Conservation (phyloP, 768 basidiomycete genomes). For the Lyophyllum atratum region DNA sequence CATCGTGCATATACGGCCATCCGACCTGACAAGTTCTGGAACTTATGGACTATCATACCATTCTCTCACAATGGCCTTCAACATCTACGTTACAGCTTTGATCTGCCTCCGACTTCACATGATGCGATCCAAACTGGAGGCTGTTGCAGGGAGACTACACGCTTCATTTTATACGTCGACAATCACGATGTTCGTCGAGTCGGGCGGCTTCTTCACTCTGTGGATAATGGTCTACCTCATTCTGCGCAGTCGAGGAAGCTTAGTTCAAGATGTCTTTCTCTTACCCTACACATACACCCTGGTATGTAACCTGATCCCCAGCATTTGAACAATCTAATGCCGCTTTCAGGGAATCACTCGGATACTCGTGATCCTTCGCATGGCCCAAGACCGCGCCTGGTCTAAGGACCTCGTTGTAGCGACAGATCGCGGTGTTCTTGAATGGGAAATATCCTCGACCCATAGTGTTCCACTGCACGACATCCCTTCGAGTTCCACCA, state of each 20-base stretch:
- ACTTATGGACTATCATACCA: constrained; percentile 27
- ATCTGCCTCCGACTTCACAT: constrained; percentile 32
- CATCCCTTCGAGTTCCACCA: constrained; percentile 8
- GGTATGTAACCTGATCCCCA: constrained; percentile 21
- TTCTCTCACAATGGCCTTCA: constrained; percentile 31
- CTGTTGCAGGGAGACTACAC: constrained; percentile 34
- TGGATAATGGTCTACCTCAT: constrained; percentile 34
- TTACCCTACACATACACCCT: constrained; percentile 31
- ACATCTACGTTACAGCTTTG: constrained; percentile 27
- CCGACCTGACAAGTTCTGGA: constrained; percentile 10
- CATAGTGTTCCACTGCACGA: constrained; percentile 22
- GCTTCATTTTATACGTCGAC: constrained; percentile 39
- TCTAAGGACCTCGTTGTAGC: constrained; percentile 21
- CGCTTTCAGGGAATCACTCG: constrained; percentile 18
- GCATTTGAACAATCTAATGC: not conserved
- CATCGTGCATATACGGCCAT: constrained; percentile 23
- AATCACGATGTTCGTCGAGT: constrained; percentile 39
- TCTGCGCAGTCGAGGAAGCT: constrained; percentile 20
- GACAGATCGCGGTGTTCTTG: constrained; percentile 17
- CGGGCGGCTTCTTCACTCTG: constrained; percentile 37
- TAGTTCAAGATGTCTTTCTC: constrained; percentile 31
- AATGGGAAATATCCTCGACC: constrained; percentile 24
- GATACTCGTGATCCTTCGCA: constrained; percentile 20
- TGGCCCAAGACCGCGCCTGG: constrained; percentile 25
- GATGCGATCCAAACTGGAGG: constrained; percentile 34